phyloP scores from a whole-genome alignment of 345 rosid genomes.

The Durio zibethinus region DNA sequence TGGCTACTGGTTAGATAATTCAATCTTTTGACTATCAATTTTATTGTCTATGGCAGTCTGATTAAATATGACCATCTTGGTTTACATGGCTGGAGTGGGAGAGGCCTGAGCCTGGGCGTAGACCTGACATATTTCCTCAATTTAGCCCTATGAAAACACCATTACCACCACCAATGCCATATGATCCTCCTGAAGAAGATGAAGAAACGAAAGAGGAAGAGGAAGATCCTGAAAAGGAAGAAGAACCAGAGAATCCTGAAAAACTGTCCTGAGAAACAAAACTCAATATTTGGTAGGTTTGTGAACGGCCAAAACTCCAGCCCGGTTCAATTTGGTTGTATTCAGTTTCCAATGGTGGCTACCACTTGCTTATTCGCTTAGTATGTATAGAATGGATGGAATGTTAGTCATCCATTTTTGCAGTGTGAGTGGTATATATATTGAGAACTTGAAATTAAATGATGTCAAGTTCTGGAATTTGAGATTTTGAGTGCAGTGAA shows the following conservation, averaged over 20 bases:
- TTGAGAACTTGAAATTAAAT: background rate
- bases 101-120: slow-evolving; percentile 71
- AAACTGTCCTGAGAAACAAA: slow-evolving; percentile 27
- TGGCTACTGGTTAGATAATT: background rate
- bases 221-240: slow-evolving; percentile 57
- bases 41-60: background rate
- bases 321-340: slow-evolving; percentile 17
- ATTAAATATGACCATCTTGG: background rate
- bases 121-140: slow-evolving; percentile 70
- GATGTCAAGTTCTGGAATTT: background rate
- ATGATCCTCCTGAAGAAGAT: slow-evolving; percentile 72
- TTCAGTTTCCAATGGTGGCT: background rate
- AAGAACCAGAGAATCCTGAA: slow-evolving; percentile 34
- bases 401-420: slow-evolving; percentile 6
- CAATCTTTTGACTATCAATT: background rate
- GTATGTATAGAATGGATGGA: slow-evolving; percentile 9
- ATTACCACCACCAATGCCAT: slow-evolving; percentile 65
- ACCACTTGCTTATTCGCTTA: background rate
- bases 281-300: slow-evolving; percentile 6
- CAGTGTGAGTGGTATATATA: background rate
- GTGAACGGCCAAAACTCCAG: too few relatives aligned
- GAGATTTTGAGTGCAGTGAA: background rate
- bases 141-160: slow-evolving; percentile 84
- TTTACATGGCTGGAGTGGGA: slow-evolving; percentile 60
- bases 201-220: slow-evolving; percentile 53